These are phyloP conservation scores for Tilletia caries DNA, from an alignment of 1,284 basidiomycete species.

Conservation along the genomic window DNA sequence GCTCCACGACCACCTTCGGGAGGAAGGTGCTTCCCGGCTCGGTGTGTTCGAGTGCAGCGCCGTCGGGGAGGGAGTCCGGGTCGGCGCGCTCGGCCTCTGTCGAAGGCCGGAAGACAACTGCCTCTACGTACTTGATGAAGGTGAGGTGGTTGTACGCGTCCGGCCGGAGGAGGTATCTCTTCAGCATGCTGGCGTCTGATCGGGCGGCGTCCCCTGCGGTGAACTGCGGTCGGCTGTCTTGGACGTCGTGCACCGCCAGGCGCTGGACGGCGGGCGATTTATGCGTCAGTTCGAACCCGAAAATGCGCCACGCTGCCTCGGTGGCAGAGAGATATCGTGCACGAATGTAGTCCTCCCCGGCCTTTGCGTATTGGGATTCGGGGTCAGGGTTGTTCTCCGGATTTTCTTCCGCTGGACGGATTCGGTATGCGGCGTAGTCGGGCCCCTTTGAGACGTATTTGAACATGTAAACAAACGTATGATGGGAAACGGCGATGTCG, in stretches of 20 bases:
- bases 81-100: neutral
- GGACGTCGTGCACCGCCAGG: neutral
- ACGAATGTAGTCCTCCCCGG: neutral
- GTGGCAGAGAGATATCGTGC: neutral
- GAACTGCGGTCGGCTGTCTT: neutral
- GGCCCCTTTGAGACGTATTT: neutral
- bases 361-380: neutral
- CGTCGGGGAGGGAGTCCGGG: neutral
- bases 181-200: neutral
- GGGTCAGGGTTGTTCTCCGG: neutral
- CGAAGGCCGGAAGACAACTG: neutral
- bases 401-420: neutral
- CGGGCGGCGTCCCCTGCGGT: neutral
- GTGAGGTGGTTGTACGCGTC: neutral
- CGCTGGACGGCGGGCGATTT: neutral
- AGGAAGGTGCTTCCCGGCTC: neutral
- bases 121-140: neutral
- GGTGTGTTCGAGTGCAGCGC: neutral
- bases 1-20: neutral
- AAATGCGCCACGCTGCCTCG: neutral
- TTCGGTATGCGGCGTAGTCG: neutral
- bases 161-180: neutral
- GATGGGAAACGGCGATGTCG: neutral
- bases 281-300: neutral
- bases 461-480: neutral